Percentiles rank a stretch among this genome's conserved stretches.
phyloP scores from a whole-genome alignment of 1,284 basidiomycete species.

The Tetrapyrgos nigripes region DNA sequence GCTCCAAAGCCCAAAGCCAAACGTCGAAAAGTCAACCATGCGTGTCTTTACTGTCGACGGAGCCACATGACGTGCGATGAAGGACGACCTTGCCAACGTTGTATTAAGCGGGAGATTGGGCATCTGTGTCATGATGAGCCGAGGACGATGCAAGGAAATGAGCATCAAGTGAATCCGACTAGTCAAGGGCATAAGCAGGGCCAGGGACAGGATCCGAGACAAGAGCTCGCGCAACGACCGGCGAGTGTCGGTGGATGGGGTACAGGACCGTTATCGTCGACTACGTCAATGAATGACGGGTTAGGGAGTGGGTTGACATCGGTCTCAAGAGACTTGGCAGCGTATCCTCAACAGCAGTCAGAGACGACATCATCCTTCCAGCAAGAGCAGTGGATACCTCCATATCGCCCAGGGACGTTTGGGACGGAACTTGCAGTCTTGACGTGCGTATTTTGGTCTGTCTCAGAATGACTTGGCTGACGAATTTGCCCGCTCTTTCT shows the following conservation, averaged over 20 bases:
- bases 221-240: background rate
- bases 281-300: background rate
- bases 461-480: background rate
- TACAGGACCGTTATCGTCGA: background rate
- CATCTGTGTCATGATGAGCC: constrained; percentile 90
- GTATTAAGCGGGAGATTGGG: constrained; percentile 91
- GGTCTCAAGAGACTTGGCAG: background rate
- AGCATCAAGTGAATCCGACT: constrained; percentile 26
- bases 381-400: constrained; percentile 29
- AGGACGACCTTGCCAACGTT: constrained; percentile 87
- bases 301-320: background rate
- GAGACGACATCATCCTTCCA: background rate
- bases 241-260: background rate
- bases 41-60: constrained; percentile 91
- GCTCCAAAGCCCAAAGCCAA: constrained; percentile 71
- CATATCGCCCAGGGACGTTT: constrained; percentile 73
- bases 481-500: too few relatives aligned
- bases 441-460: constrained; percentile 55
- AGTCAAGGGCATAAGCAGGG: constrained; percentile 22
- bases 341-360: background rate
- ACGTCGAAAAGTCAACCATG: constrained; percentile 86
- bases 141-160: constrained; percentile 55
- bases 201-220: constrained; percentile 37
- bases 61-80: constrained; percentile 96
- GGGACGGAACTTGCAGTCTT: constrained; percentile 85